phyloP scores from a whole-genome alignment of 192 early-diverging fungal genomes.

The Backusella luteola region DNA sequence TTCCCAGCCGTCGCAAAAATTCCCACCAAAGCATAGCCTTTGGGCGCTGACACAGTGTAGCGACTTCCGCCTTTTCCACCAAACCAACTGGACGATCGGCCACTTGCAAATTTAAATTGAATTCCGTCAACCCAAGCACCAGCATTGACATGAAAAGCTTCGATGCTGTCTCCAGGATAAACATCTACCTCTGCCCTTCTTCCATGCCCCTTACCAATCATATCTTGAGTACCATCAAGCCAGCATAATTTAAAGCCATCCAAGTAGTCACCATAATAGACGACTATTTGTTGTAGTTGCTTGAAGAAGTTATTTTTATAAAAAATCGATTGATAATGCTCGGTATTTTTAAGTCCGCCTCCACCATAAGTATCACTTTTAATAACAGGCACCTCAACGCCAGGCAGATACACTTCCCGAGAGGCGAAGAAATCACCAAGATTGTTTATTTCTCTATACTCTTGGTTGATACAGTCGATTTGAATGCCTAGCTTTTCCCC shows the following conservation, averaged over 20 bases:
- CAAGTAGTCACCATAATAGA: slow-evolving; percentile 47
- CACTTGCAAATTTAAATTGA: slow-evolving; percentile 50
- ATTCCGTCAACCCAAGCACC: slow-evolving; percentile 65
- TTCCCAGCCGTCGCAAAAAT: slow-evolving; percentile 49
- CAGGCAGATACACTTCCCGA: slow-evolving; percentile 14
- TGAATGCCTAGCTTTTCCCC: slow-evolving; percentile 3
- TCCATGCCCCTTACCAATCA: slow-evolving; percentile 46
- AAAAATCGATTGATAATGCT: slow-evolving; percentile 8
- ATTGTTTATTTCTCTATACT: background rate
- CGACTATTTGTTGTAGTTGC: slow-evolving; percentile 16
- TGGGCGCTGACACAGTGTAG: slow-evolving; percentile 46
- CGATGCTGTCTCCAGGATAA: slow-evolving; percentile 46
- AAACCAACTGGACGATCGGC: slow-evolving; percentile 53
- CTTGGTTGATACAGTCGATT: slow-evolving; percentile 8
- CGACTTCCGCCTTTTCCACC: slow-evolving; percentile 51
- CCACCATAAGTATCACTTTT: slow-evolving; percentile 19
- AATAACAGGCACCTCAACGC: slow-evolving; percentile 4
- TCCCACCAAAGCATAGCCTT: slow-evolving; percentile 53
- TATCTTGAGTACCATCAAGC: slow-evolving; percentile 40
- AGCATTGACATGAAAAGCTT: slow-evolving; percentile 45
- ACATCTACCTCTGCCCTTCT: slow-evolving; percentile 34
- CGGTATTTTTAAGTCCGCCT: background rate
- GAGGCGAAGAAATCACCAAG: background rate
- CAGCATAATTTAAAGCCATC: slow-evolving; percentile 51
- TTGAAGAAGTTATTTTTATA: slow-evolving; percentile 8